Percentiles rank a stretch among this genome's conserved stretches.
phyloP scores from a whole-genome alignment of 192 early-diverging fungal species.

The Backusella liffmaniae region DNA sequence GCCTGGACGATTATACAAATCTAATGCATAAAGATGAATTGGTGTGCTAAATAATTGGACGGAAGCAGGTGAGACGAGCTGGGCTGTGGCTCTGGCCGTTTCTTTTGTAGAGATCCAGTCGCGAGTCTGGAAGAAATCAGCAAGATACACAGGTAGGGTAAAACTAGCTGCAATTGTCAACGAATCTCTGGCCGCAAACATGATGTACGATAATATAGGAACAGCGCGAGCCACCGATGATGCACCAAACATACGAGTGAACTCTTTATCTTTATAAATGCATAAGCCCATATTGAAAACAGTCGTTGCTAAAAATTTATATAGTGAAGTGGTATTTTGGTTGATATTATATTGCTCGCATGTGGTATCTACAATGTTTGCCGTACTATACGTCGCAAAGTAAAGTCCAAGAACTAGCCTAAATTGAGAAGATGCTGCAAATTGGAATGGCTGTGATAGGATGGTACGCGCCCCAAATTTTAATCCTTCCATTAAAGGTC shows the following conservation, averaged over 20 bases:
- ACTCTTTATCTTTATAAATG: conserved; percentile 45
- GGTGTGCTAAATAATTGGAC: conserved; percentile 41
- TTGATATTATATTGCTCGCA: conserved; percentile 23
- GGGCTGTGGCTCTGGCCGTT: conserved; percentile 10
- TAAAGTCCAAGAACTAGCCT: conserved; percentile 33
- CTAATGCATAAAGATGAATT: conserved; percentile 43
- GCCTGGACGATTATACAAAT: conserved; percentile 41
- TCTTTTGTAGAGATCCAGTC: background rate
- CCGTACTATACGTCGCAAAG: conserved; percentile 39
- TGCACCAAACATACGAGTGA: conserved; percentile 45
- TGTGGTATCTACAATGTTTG: conserved; percentile 41
- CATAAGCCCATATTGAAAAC: conserved; percentile 40
- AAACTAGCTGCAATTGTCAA: conserved; percentile 43
- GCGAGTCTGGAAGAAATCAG: background rate
- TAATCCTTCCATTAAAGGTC: conserved; percentile 26
- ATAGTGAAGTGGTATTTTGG: background rate
- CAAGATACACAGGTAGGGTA: conserved; percentile 33
- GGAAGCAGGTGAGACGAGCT: conserved; percentile 36
- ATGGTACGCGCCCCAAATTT: conserved; percentile 25
- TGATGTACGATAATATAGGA: conserved; percentile 29
- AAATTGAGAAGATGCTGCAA: conserved; percentile 31
- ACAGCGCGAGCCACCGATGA: conserved; percentile 16
- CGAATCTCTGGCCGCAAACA: conserved; percentile 41
- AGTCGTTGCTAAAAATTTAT: conserved; percentile 41
- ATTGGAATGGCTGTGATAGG: conserved; percentile 29